Percentiles rank a stretch among this genome's conserved stretches.
These are phyloP conservation scores for Scleroderma citrinum DNA, from an alignment of 768 basidiomycete species.

Conservation along the genomic window DNA sequence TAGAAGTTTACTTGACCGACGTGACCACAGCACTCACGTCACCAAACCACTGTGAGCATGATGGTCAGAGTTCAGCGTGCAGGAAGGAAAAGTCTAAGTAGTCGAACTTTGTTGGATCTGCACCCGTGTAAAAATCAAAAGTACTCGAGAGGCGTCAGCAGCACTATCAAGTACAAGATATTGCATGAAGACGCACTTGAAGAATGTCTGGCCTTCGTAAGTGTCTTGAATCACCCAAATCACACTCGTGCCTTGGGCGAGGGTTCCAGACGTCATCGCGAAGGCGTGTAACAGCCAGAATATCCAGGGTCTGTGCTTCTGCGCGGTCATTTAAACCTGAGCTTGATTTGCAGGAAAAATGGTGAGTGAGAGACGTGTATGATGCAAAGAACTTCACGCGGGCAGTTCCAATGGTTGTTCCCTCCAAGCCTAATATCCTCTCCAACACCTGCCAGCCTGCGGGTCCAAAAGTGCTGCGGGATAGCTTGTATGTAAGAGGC, in stretches of 20 bases:
- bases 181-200: constrained; percentile 45
- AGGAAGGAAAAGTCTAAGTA: constrained; percentile 4
- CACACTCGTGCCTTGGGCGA: constrained; percentile 31
- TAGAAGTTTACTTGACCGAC: constrained; percentile 1
- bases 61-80: constrained; percentile 9
- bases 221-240: constrained; percentile 66
- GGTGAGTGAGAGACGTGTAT: background rate
- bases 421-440: background rate
- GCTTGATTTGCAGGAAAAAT: background rate
- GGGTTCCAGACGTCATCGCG: constrained; percentile 7
- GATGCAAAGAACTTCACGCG: background rate
- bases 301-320: constrained; percentile 7
- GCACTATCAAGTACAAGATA: background rate
- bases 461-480: background rate
- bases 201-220: constrained; percentile 62
- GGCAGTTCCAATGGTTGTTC: background rate
- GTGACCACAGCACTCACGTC: constrained; percentile 40
- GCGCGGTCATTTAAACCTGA: background rate
- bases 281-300: constrained; percentile 10
- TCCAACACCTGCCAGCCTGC: too few species aligned
- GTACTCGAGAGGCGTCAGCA: constrained; percentile 31
- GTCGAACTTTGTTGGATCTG: constrained; percentile 59
- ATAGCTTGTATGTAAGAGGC: constrained; percentile 1
- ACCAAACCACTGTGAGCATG: constrained; percentile 54
- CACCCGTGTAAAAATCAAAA: constrained; percentile 52